Evolutionary conservation across 129 eudicot species (phyloP), one percentile per base, ranked within the genome.

Genomic region (Glebionis coronaria): DNA sequence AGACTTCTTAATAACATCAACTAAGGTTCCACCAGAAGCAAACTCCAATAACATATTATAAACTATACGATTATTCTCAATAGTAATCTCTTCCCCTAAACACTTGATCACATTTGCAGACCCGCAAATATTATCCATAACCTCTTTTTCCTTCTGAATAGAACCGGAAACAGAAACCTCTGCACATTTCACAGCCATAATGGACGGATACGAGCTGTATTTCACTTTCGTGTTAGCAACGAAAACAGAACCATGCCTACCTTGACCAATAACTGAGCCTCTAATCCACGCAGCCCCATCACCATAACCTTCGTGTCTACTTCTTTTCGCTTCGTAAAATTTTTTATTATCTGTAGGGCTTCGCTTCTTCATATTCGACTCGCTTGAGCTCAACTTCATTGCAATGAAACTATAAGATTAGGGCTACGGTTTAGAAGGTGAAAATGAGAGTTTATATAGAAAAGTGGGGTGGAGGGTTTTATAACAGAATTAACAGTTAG

Each of bases 141-240:
- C 42, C 42, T 35, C 42, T 6, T 35, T 63, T 16, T 87, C 95
- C 52, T 88, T 84, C 76, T 84, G 86, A 77, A 88, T 61, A 3
- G 95, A 74, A 52, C 75, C 71, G 0, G 91, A 84, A 73, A 7
- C 42, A 35, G 42, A 35, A 35, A 35, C 42, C 42, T 35, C 42
- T 35, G 42, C 42, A 7, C 86, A 87, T 84, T 87, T 87, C 9
- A 87, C 90, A 52, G 95, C 95, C 95, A 87, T 87, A 9, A 84
- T 70, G 21, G 80, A 25, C 8, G 95, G 95, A 11, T 73, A 84
- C 38, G 71, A 87, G 56, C 81, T 65, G 80, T 79, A 84, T 55
- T 21, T 71, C 72, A 85, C 86, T 15, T 84, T 84, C 77, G 80
- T 73, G 68, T 71, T 87, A 5, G 95, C 95, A 27, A 87, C 27